phyloP scores from a whole-genome alignment of 2,329 filamentous ascomycete species.

The Fusarium sp. region DNA sequence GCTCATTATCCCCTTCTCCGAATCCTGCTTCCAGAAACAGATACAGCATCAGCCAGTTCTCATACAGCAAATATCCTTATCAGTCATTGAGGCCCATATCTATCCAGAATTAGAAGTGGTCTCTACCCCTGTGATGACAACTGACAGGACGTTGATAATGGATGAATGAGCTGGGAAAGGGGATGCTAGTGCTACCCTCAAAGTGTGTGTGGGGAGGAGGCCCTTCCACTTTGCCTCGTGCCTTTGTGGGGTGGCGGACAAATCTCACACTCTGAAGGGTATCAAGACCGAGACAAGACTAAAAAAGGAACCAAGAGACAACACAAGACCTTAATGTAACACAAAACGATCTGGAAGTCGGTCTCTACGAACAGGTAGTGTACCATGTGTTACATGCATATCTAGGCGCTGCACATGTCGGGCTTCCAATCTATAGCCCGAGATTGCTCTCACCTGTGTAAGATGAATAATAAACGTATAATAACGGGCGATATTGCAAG shows the following conservation, averaged over 20 bases:
- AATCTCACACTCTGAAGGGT: slow-evolving; percentile 39
- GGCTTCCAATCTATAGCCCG: slow-evolving; percentile 9
- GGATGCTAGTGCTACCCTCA: slow-evolving; percentile 15
- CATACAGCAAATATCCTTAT: not conserved
- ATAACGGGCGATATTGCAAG: not conserved
- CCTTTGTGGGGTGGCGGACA: slow-evolving; percentile 25
- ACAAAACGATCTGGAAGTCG: slow-evolving; percentile 5
- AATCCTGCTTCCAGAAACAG: not conserved
- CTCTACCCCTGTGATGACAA: not conserved
- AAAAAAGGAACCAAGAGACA: slow-evolving; percentile 22
- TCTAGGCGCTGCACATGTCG: not conserved
- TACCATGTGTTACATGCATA: not conserved
- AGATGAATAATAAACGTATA: slow-evolving; percentile 10
- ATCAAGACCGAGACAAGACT: slow-evolving; percentile 37
- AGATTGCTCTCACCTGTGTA: slow-evolving; percentile 13
- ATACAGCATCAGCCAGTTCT: not conserved
- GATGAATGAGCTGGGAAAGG: slow-evolving; percentile 15
- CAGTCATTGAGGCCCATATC: not conserved
- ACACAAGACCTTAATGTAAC: slow-evolving; percentile 4
- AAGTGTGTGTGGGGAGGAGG: slow-evolving; percentile 18
- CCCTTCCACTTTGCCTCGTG: slow-evolving; percentile 26
- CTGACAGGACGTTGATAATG: not conserved
- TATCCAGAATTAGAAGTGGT: not conserved
- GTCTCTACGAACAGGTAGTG: not conserved
- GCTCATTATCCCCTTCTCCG: not conserved